These are phyloP conservation scores for Tagetes patula DNA, from an alignment of 129 eudicot species.

Conservation along the genomic window DNA sequence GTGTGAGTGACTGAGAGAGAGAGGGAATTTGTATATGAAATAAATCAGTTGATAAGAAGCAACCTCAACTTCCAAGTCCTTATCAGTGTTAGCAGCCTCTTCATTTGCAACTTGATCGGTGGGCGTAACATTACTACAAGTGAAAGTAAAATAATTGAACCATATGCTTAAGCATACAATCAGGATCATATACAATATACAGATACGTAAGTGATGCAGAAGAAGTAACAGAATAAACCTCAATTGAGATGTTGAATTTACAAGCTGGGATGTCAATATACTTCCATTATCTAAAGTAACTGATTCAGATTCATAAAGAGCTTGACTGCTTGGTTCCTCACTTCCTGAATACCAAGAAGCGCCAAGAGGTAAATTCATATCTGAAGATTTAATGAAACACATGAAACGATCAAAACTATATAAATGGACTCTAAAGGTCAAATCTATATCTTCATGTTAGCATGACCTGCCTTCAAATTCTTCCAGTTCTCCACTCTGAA, in stretches of 20 bases:
- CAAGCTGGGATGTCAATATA: constrained; percentile 38
- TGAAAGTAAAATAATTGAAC: constrained; percentile 4
- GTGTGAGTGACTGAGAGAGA: background rate
- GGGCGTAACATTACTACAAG: constrained; percentile 31
- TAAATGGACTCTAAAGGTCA: constrained; percentile 7
- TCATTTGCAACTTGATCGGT: constrained; percentile 35
- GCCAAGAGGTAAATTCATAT: constrained; percentile 19
- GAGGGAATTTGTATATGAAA: constrained; percentile 12
- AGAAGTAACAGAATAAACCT: constrained; percentile 41
- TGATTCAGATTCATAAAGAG: constrained; percentile 25
- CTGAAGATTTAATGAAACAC: constrained; percentile 9
- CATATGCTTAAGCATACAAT: background rate
- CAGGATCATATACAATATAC: background rate
- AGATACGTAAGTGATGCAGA: constrained; percentile 1
- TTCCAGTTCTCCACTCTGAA: constrained; percentile 70
- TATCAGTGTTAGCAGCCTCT: constrained; percentile 21
- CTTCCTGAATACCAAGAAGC: constrained; percentile 43
- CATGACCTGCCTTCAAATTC: constrained; percentile 55
- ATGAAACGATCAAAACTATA: constrained; percentile 17
- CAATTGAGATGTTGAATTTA: constrained; percentile 30
- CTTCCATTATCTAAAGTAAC: constrained; percentile 29
- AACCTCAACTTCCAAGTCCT: constrained; percentile 51
- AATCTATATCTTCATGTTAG: constrained; percentile 5
- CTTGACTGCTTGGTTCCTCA: constrained; percentile 19
- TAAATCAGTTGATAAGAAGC: constrained; percentile 2